Conservation (phyloP, 2,329 filamentous ascomycete genomes). For the Gyromitra esculenta region DNA sequence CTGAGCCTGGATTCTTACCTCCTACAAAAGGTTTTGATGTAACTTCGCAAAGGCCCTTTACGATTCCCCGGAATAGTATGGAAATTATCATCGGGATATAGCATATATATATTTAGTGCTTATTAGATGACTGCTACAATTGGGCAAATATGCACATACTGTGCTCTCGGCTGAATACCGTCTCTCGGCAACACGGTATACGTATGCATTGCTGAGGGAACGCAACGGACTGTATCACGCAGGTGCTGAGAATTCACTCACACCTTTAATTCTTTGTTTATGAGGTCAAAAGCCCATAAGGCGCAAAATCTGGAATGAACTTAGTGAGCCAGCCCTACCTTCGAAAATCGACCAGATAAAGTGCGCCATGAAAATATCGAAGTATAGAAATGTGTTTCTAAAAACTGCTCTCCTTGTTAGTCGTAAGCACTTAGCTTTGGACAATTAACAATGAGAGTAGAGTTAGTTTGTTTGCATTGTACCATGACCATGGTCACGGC, state of each 20-base stretch:
- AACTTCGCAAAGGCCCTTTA: neutral
- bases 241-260: slow-evolving; percentile 1
- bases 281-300: neutral
- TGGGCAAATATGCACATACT: slow-evolving; percentile 14
- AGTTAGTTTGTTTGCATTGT: neutral
- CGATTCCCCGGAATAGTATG: neutral
- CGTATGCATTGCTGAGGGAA: slow-evolving; percentile 2
- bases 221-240: neutral
- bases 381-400: neutral
- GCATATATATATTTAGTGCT: slow-evolving; percentile 10
- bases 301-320: slow-evolving; percentile 13
- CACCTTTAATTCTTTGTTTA: neutral
- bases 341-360: neutral
- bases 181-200: slow-evolving; percentile 13
- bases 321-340: neutral
- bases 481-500: slow-evolving; percentile 13
- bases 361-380: neutral
- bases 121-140: neutral
- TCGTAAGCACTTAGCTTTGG: neutral
- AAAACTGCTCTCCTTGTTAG: neutral
- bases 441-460: neutral
- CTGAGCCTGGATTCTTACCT: neutral
- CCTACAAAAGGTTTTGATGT: neutral
- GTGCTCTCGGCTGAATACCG: slow-evolving; percentile 21
- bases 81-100: neutral